A percentile compares a stretch with the other conserved stretches of the same genome.
phyloP scores from a whole-genome alignment of 2,329 filamentous ascomycete genomes.

The Fusarium robinianum region DNA sequence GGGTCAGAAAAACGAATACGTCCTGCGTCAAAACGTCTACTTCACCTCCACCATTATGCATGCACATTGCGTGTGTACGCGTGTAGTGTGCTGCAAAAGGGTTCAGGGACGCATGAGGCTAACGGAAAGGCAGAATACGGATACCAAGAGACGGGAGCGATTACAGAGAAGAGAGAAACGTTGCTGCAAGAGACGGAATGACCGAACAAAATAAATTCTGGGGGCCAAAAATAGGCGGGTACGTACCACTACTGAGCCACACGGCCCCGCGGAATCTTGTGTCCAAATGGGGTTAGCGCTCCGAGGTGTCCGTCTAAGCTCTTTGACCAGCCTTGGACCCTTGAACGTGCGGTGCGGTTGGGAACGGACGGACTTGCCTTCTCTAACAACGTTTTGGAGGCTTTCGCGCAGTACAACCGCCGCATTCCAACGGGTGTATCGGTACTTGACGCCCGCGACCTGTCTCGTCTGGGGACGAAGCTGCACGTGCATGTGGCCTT shows the following conservation, averaged over 20 bases:
- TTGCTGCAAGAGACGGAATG: slow-evolving; percentile 21
- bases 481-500: slow-evolving; percentile 28
- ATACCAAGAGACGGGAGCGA: not conserved
- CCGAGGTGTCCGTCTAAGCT: slow-evolving; percentile 8
- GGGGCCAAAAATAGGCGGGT: slow-evolving; percentile 35
- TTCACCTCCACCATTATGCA: too few species aligned
- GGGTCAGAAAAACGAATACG: too few species aligned
- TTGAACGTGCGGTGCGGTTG: too few species aligned
- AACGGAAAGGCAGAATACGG: slow-evolving; percentile 26
- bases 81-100: too few species aligned
- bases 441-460: slow-evolving; percentile 24
- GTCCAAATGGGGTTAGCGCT: not conserved
- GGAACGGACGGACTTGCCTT: slow-evolving; percentile 4
- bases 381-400: slow-evolving; percentile 22
- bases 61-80: slow-evolving; percentile 22
- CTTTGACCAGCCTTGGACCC: slow-evolving; percentile 18
- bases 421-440: slow-evolving; percentile 23
- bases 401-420: slow-evolving; percentile 23
- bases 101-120: too few species aligned
- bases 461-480: slow-evolving; percentile 7
- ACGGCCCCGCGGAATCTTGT: not conserved
- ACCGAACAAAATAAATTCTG: slow-evolving; percentile 26
- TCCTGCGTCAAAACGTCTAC: slow-evolving; percentile 8
- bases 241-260: slow-evolving; percentile 29
- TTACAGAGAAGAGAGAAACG: slow-evolving; percentile 4